Evolutionary conservation across 1,284 basidiomycete genomes (phyloP), one percentile per base, ranked within the genome.

Genomic region (Microbotryum silenes-acaulis): DNA sequence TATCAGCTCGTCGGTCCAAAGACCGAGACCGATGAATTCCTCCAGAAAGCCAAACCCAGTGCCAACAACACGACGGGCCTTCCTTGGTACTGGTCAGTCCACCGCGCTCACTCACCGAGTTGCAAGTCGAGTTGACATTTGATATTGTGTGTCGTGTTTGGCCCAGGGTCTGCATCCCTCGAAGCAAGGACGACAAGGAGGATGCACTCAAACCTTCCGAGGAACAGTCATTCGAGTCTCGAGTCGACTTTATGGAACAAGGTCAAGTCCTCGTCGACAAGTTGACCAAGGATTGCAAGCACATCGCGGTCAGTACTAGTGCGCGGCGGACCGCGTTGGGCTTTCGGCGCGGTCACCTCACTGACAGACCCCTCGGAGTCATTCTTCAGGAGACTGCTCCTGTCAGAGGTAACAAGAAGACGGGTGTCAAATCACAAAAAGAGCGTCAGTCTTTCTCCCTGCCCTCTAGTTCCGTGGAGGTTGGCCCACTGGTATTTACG

Each of bases 361-460:
- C 21, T 21, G 23, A 31, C 12, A 18, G 49, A 25, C 9, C 6
- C 4, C 2, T 25, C 23, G 23, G 7, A 23, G 6, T 25, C n/a
- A 18, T 8, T 37, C 6, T 23, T 16, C 45, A 66, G 57, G 60
- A 27, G 8, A 59, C 52, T 6, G 65, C 67, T 33, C 67, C 67
- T 4, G 54, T 60, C 20, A 58, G 65, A 23, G 64, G 53, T 6
- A 69, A 66, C 47, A 69, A 71, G 45, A 50, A 51, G 37, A 56
- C 57, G 27, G 64, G 65, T 16, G 44, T 53, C 14, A 54, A 60
- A 25, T 51, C 50, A 9, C 66, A 67, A 54, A 64, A 65, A 44
- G 56, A 63, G 44, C 55, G 57, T 59, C 56, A 45, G 59, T 54
- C 12, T 12, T 45, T 6, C 6, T 25, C 16, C 2, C n/a, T 16